Base-by-base conservation (phyloP, 148 eudicot species). In the Fagopyrum homotropicum region DNA sequence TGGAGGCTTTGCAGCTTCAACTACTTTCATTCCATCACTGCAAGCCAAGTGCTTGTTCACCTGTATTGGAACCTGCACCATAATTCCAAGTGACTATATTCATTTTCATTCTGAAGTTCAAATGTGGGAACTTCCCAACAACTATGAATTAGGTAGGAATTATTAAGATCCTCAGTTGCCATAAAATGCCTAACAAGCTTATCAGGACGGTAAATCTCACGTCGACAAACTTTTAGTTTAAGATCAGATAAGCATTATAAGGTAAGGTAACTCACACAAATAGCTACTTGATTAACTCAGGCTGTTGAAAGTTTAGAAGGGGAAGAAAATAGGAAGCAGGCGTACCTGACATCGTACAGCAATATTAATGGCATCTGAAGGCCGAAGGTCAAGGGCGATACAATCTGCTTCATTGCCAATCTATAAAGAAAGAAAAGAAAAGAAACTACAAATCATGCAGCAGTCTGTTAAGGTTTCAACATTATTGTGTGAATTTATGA, bases 301-400 rank as follows among this genome's bases (percentile, higher is more conserved):
- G 44, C 8, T 14, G 14, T 26, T 29, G 40, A 30, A 16, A 63
- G 35, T 35, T 63, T 35, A 30, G 4, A 63, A 63, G 16, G 69
- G 45, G 29, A 12, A 43, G 71, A 43, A 45, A 40, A 9, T 40
- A 5, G 47, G 47, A 40, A 66, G 69, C 11, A 64, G 4, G 30
- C 29, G 46, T 87, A 95, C 99, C 98, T 95, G 84, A 89, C 98
- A 89, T 84, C 92, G 88, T 46, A 90, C 93, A 73, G 98, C 99
- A 82, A 95, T 90, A 77, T 92, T 92, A 73, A 95, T 90, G 79
- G 99, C 97, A 82, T 95, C 98, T 12, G 99, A 92, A 68, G 99
- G 99, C 26, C 98, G 88, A 76, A 95, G 85, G 75, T 90, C 98
- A 82, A 95, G 88, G 80, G 87, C 80, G 73, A 89, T 73, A 75